Conservation (phyloP, 495 filamentous ascomycete genomes). For the Bacidia gigantensis region DNA sequence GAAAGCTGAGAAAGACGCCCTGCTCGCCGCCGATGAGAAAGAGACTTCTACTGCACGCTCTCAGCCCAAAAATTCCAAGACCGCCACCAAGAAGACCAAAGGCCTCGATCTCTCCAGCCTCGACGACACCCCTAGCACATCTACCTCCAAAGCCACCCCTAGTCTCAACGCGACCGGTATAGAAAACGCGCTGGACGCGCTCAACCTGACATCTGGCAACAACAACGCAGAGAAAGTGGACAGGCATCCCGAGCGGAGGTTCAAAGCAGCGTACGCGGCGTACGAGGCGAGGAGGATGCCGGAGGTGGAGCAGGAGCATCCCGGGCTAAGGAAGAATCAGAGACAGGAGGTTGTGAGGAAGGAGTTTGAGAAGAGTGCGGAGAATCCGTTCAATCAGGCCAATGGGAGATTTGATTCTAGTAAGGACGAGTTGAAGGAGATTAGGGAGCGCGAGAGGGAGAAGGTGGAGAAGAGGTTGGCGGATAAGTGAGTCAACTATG, state of each 20-base stretch:
- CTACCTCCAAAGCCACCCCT: constrained; percentile 28
- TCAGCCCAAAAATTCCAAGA: constrained; percentile 54
- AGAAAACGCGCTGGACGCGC: constrained; percentile 79
- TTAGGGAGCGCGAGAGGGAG: constrained; percentile 51
- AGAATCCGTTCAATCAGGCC: constrained; percentile 88
- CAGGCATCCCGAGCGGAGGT: constrained; percentile 70
- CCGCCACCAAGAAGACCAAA: constrained; percentile 32
- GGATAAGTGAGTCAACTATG: constrained; percentile 9
- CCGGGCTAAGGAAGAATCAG: constrained; percentile 66
- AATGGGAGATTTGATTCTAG: constrained; percentile 57
- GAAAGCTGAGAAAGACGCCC: constrained; percentile 75
- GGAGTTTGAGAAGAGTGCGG: constrained; percentile 83
- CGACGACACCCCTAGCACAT: constrained; percentile 35
- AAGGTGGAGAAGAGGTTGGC: constrained; percentile 62
- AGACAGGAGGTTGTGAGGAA: constrained; percentile 63
- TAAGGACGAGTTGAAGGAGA: constrained; percentile 59
- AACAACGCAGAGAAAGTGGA: constrained; percentile 54
- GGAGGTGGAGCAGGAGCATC: constrained; percentile 71
- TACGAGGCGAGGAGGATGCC: constrained; percentile 73
- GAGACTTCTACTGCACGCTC: constrained; percentile 31
- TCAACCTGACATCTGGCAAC: constrained; percentile 43
- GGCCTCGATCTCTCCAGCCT: constrained; percentile 60
- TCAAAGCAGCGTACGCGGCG: constrained; percentile 74
- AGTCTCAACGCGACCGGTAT: constrained; percentile 71
- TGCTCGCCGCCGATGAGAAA: constrained; percentile 76